Evolutionary conservation across 2,329 filamentous ascomycete genomes (phyloP).

Genomic region (Xylariomycetidae sp.): DNA sequence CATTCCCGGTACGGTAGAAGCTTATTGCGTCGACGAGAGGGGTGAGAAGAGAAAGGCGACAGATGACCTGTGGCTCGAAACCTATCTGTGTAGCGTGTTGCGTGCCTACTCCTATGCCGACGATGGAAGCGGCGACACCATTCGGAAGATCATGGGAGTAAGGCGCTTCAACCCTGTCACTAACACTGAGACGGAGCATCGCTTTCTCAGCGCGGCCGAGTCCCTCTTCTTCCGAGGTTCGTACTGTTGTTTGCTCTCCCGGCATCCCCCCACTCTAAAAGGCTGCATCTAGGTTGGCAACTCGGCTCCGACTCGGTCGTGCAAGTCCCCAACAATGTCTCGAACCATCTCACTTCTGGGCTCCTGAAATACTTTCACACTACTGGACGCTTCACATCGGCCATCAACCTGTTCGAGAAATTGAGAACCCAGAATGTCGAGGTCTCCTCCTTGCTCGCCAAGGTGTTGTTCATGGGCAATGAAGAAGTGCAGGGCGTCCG

Average conservation of each 20-base stretch:
- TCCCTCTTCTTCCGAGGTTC: slow-evolving; percentile 88
- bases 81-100: slow-evolving; percentile 91
- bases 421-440: slow-evolving; percentile 85
- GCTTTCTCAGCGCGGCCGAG: slow-evolving; percentile 90
- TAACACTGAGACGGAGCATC: slow-evolving; percentile 96
- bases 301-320: slow-evolving; percentile 95
- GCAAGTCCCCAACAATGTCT: slow-evolving; percentile 94
- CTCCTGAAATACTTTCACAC: slow-evolving; percentile 93
- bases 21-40: slow-evolving; percentile 94
- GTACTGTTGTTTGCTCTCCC: slow-evolving; percentile 6
- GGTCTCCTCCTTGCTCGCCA: slow-evolving; percentile 86
- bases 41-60: slow-evolving; percentile 92
- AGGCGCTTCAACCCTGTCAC: slow-evolving; percentile 96
- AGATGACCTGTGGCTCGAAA: slow-evolving; percentile 94
- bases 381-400: slow-evolving; percentile 88
- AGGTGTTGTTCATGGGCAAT: slow-evolving; percentile 88
- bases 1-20: slow-evolving; percentile 93
- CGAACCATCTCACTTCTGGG: slow-evolving; percentile 91
- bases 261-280: neutral
- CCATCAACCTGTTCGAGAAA: slow-evolving; percentile 97
- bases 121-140: slow-evolving; percentile 87
- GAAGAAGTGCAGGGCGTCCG: slow-evolving; percentile 96
- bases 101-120: slow-evolving; percentile 96
- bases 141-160: slow-evolving; percentile 96
- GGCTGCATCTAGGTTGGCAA: slow-evolving; percentile 72